These are phyloP conservation scores for Trichoderma harzianum DNA, from an alignment of 2,329 filamentous ascomycete genomes.

Conservation along the genomic window DNA sequence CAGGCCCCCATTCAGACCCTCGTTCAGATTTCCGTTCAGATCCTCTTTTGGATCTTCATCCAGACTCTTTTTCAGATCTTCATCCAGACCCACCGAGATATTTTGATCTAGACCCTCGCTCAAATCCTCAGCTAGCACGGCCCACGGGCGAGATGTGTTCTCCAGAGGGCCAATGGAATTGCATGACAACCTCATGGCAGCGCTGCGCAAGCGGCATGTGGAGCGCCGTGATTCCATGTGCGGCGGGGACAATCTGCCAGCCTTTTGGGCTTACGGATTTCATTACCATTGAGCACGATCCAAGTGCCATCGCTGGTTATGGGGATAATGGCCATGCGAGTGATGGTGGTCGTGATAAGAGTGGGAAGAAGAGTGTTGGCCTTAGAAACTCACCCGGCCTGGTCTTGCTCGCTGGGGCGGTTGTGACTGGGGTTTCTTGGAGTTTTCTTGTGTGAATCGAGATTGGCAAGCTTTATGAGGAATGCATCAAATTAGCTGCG, in stretches of 20 bases:
- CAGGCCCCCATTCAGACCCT: too few relatives aligned
- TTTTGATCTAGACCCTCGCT: background rate
- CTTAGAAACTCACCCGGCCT: background rate
- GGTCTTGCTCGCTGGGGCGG: background rate
- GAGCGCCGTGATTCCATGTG: slow-evolving; percentile 43
- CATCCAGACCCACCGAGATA: too few relatives aligned
- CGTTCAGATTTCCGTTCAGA: too few relatives aligned
- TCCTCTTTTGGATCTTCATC: too few relatives aligned
- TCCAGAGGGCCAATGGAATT: slow-evolving; percentile 53
- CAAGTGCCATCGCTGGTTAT: slow-evolving; percentile 18
- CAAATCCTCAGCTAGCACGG: background rate
- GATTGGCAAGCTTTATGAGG: background rate
- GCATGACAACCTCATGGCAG: slow-evolving; percentile 48
- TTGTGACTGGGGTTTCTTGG: background rate
- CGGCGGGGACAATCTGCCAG: slow-evolving; percentile 44
- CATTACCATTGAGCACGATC: slow-evolving; percentile 36
- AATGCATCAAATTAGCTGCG: background rate
- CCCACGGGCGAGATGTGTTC: slow-evolving; percentile 39
- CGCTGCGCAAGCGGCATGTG: slow-evolving; percentile 48
- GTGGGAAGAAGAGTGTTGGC: background rate
- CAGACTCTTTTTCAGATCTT: too few relatives aligned
- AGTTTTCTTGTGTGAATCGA: background rate
- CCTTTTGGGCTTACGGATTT: slow-evolving; percentile 42
- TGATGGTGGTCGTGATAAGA: background rate
- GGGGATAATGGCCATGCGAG: background rate